These are phyloP conservation scores for Alternaria rosae DNA, from an alignment of 2,329 filamentous ascomycete genomes.

Conservation along the genomic window DNA sequence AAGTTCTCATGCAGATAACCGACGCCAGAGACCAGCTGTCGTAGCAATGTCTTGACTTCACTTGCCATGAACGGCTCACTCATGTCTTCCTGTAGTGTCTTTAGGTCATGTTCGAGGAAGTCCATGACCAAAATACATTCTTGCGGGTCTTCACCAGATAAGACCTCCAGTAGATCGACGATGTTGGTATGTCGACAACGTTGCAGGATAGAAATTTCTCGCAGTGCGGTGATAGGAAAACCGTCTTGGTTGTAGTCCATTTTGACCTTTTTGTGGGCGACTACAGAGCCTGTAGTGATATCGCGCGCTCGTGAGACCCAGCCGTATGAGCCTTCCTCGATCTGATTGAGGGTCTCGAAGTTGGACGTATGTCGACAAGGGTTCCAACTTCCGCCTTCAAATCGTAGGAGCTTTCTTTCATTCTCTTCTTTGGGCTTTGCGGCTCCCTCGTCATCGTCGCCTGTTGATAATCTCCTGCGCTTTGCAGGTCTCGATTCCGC, in stretches of 20 bases:
- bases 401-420: constrained; percentile 71
- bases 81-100: constrained; percentile 92
- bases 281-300: constrained; percentile 75
- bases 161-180: constrained; percentile 81
- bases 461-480: constrained; percentile 65
- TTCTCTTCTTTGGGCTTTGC: constrained; percentile 32
- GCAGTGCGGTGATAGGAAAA: constrained; percentile 87
- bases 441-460: constrained; percentile 42
- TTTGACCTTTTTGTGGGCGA: constrained; percentile 94
- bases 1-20: constrained; percentile 86
- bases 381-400: constrained; percentile 72
- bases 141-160: constrained; percentile 71
- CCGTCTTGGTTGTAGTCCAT: constrained; percentile 78
- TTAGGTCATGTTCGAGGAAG: constrained; percentile 96
- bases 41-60: constrained; percentile 88
- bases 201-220: constrained; percentile 91
- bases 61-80: constrained; percentile 89
- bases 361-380: constrained; percentile 80
- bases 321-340: constrained; percentile 96
- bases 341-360: constrained; percentile 93
- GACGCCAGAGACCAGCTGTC: constrained; percentile 81
- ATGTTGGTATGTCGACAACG: constrained; percentile 84
- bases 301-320: constrained; percentile 88
- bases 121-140: constrained; percentile 94
- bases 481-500: constrained; percentile 60